phyloP scores from a whole-genome alignment of 2,329 filamentous ascomycete genomes.

The Xylaria multiplex region DNA sequence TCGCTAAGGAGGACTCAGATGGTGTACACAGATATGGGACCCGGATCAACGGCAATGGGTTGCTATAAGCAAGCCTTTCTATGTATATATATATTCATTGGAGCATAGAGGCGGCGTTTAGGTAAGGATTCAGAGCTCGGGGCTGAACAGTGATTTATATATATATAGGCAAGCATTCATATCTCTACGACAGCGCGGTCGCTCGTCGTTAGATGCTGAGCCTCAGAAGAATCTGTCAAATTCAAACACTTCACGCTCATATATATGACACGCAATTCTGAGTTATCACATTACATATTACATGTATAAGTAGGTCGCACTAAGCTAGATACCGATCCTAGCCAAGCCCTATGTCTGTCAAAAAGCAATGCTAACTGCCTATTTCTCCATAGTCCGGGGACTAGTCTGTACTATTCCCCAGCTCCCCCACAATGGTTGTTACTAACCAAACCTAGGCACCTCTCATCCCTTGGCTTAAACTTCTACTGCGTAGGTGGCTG shows the following conservation, averaged over 20 bases:
- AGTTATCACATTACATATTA: neutral
- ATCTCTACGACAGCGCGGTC: neutral
- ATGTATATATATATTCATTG: constrained; percentile 25
- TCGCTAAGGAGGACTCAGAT: neutral
- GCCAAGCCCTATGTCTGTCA: neutral
- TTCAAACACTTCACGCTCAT: neutral
- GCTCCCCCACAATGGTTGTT: neutral
- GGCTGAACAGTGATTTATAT: constrained; percentile 6
- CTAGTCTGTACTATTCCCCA: constrained; percentile 1
- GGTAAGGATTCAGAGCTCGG: constrained; percentile 20
- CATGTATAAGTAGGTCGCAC: neutral
- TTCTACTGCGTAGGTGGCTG: too few relatives aligned
- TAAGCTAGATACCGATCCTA: neutral
- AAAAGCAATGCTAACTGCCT: constrained; percentile 12
- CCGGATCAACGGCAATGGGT: constrained; percentile 9
- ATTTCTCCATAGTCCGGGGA: constrained; percentile 30
- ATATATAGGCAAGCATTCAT: constrained; percentile 17
- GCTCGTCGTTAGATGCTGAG: neutral
- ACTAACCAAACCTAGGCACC: neutral
- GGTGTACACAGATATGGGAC: neutral
- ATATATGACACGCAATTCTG: neutral
- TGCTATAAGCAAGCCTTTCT: constrained; percentile 14
- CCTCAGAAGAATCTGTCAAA: neutral
- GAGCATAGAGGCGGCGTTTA: constrained; percentile 33
- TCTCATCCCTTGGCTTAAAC: neutral